These are phyloP conservation scores for Pyrus pyrifolia DNA, from an alignment of 306 rosid species.

Conservation along the genomic window DNA sequence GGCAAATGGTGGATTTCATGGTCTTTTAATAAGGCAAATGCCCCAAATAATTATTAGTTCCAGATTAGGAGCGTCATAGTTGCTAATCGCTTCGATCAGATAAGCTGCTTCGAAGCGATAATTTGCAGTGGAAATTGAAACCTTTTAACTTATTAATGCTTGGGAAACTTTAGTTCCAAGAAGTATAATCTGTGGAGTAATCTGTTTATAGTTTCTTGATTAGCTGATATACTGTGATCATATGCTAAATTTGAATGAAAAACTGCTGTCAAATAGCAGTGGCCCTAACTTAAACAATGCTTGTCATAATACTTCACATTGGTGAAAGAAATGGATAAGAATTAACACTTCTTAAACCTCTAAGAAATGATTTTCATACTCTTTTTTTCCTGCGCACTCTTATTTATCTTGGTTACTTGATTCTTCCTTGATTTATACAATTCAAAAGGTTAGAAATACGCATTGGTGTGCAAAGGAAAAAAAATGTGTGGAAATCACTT, in stretches of 20 bases:
- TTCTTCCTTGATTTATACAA: too few relatives aligned
- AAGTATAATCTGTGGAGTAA: not conserved
- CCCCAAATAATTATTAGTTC: conserved; percentile 28
- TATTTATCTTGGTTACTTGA: too few relatives aligned
- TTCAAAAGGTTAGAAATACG: not conserved
- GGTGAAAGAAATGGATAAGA: not conserved
- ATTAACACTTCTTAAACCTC: not conserved
- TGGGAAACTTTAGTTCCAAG: not conserved
- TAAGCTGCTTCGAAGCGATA: not conserved
- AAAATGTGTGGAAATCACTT: not conserved
- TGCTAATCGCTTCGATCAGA: not conserved
- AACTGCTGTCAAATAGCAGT: not conserved
- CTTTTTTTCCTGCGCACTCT: not conserved
- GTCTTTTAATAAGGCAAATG: conserved; percentile 21
- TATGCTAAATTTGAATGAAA: not conserved
- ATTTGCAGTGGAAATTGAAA: not conserved
- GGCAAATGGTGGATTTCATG: conserved; percentile 28
- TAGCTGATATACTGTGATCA: not conserved
- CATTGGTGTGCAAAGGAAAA: not conserved
- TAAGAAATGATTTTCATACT: not conserved
- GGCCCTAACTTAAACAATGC: not conserved
- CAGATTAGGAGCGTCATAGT: conserved; percentile 6
- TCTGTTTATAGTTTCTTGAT: not conserved
- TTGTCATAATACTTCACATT: not conserved
- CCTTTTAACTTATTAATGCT: not conserved